These are phyloP conservation scores for Pyricularia pennisetigena DNA, from an alignment of 2,329 filamentous ascomycete species.

Conservation along the genomic window DNA sequence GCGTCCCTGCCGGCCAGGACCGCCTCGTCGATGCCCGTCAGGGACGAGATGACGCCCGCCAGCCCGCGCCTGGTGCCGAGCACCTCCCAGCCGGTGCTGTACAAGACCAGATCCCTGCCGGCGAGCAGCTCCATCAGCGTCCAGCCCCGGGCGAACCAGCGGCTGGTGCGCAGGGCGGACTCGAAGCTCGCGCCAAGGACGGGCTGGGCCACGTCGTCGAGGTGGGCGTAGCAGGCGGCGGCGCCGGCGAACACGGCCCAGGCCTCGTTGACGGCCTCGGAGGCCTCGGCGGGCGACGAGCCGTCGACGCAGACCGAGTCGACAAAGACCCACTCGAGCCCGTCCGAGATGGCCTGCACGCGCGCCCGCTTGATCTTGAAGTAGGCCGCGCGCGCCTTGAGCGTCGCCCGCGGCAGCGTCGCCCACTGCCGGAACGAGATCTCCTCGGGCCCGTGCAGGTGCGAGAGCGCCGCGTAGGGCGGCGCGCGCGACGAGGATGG, in stretches of 20 bases:
- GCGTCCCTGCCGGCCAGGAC: not conserved
- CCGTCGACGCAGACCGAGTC: constrained; percentile 8
- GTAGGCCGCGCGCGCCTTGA: not conserved
- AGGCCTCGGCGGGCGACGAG: not conserved
- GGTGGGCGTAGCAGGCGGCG: constrained; percentile 8
- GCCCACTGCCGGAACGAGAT: constrained; percentile 8
- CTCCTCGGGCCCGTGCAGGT: constrained; percentile 9
- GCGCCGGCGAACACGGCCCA: constrained; percentile 8
- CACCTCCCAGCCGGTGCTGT: not conserved
- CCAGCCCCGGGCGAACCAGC: constrained; percentile 9
- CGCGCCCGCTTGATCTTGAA: constrained; percentile 5
- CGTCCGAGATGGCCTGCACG: constrained; percentile 2
- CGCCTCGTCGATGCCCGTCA: constrained; percentile 1
- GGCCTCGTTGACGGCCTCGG: constrained; percentile 9
- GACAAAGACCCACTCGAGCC: constrained; percentile 5
- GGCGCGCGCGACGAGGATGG: not conserved
- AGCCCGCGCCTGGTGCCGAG: constrained; percentile 3
- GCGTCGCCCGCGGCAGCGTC: not conserved
- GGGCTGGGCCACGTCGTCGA: constrained; percentile 8
- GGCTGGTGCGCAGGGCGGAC: constrained; percentile 2
- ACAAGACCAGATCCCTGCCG: constrained; percentile 5
- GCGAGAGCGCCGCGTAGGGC: constrained; percentile 8
- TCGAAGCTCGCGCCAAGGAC: constrained; percentile 3
- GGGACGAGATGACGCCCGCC: not conserved
- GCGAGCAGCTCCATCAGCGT: constrained; percentile 10